Conservation (phyloP, 2,329 filamentous ascomycete species). For the Septoria linicola region DNA sequence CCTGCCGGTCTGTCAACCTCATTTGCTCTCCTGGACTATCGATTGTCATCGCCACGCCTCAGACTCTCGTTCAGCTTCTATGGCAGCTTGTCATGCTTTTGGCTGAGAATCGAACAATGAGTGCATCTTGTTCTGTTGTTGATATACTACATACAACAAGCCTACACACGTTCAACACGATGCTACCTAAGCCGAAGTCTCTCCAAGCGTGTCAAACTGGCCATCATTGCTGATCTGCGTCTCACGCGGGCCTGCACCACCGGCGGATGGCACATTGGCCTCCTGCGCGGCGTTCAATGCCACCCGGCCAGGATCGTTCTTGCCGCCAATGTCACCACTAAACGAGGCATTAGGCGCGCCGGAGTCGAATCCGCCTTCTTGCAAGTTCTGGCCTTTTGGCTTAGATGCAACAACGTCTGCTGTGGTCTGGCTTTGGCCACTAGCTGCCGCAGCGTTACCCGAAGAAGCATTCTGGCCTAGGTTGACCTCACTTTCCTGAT, state of each 20-base stretch:
- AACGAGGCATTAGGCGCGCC: conserved; percentile 52
- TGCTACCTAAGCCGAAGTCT: conserved; percentile 1
- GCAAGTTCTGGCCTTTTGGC: conserved; percentile 33
- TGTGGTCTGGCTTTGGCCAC: not conserved
- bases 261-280: conserved; percentile 36
- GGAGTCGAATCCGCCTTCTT: conserved; percentile 36
- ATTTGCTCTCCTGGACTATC: no score
- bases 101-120: no score
- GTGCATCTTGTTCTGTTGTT: no score
- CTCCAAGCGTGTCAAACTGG: conserved; percentile 24
- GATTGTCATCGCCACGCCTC: no score
- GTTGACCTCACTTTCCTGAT: not conserved
- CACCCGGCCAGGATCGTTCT: conserved; percentile 55
- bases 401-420: not conserved
- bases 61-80: no score
- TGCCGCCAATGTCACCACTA: conserved; percentile 52
- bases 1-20: no score
- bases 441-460: conserved; percentile 35
- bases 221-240: conserved; percentile 22
- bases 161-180: no score
- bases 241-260: conserved; percentile 33
- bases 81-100: no score
- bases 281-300: conserved; percentile 42
- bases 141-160: no score
- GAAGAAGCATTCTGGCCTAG: not conserved